Conservation (phyloP, 2,329 filamentous ascomycete species). For the Dactylellina haptotyla region DNA sequence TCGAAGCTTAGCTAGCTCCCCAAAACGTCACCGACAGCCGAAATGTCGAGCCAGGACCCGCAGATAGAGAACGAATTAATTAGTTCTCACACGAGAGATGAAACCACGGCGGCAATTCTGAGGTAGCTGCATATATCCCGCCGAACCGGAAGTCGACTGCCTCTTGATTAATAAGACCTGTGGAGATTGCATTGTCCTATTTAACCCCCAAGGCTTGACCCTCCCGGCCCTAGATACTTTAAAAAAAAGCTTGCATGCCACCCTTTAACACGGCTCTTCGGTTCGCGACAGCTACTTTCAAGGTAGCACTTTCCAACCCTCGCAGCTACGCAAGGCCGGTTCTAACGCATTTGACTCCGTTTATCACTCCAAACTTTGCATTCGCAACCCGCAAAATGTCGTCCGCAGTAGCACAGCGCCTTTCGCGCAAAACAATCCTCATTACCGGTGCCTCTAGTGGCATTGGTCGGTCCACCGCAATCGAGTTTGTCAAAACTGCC, state of each 20-base stretch:
- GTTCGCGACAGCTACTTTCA: conserved; percentile 33
- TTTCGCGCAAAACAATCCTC: conserved; percentile 90
- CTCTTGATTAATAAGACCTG: conserved; percentile 5
- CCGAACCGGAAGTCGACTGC: conserved; percentile 29
- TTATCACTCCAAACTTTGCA: neutral
- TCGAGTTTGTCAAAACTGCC: conserved; percentile 89
- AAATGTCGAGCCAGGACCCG: conserved; percentile 43
- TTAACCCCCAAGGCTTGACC: no score
- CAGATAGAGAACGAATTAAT: neutral
- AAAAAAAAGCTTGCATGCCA: conserved; percentile 40
- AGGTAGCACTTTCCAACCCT: neutral
- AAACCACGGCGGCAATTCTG: no score
- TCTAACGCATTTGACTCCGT: neutral
- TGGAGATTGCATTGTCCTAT: neutral
- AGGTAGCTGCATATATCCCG: conserved; percentile 4
- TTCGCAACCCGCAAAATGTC: conserved; percentile 25
- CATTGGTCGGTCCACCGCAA: conserved; percentile 83
- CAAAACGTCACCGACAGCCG: conserved; percentile 26
- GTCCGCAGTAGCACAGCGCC: conserved; percentile 79
- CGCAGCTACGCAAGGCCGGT: neutral
- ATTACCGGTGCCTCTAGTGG: conserved; percentile 93
- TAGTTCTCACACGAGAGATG: no score
- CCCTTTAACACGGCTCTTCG: conserved; percentile 29
- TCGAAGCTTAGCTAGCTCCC: conserved; percentile 11
- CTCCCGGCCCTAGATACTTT: neutral